Evolutionary conservation across 768 basidiomycete species (phyloP), one percentile per base, ranked within the genome.

Genomic region (Lepiota subincarnata): DNA sequence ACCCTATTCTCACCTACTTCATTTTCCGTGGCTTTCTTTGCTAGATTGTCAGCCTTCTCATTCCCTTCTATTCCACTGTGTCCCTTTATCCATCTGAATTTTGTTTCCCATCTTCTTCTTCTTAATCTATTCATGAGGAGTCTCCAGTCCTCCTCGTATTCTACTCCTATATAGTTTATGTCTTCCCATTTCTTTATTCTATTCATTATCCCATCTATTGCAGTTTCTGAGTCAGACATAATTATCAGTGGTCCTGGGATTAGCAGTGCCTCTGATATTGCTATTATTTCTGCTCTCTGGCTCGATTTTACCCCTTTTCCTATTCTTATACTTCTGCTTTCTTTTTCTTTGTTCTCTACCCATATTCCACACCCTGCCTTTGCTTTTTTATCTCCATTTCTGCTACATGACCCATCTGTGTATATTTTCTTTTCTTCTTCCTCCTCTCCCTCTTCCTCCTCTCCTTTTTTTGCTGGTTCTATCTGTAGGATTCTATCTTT

Each of bases 361-460:
- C 52, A 67, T 7, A 65, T 22, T 2, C 67, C 64, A 0, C 57
- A 55, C 0, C 66, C 62, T 0, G 60, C 62, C 28, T 22, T 38
- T 1, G 57, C 61, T 1, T 24, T n/a, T 0, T 57, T 22, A 1
- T 10, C 14, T 6, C 48, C 53, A 34, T 42, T 35, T 40, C 54
- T 18, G 6, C 4, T 50, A n/a, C 55, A 51, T 4, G 56, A 57
- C 2, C 56, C 56, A 31, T 57, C 56, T 12, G 56, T 57, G 26
- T 48, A 57, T 19, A 53, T 24, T 24, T 24, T 38, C 14, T 6
- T 28, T n/a, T 16, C 2, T 7, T 31, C 11, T 65, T 0, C 6
- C 57, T 55, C 3, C 64, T 62, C 0, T 64, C 61, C 14, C 66
- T 48, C 16, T 68, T 67, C n/a, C n/a, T n/a, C n/a, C n/a, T n/a